These are phyloP conservation scores for Forsythia viridissima DNA, from an alignment of 257 asterid species.

Conservation along the genomic window DNA sequence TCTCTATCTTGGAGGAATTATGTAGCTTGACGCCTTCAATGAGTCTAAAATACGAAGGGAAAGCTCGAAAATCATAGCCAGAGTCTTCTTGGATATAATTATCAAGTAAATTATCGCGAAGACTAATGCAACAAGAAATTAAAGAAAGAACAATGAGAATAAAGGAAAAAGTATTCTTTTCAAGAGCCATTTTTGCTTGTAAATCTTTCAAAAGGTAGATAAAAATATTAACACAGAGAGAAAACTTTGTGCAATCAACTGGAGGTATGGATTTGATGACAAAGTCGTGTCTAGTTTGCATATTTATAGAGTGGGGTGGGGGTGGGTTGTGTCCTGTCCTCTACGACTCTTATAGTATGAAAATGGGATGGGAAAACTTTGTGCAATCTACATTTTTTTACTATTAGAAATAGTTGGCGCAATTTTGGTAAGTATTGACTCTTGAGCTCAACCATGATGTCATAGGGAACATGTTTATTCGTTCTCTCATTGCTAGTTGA, in stretches of 20 bases:
- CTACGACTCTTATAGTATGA: constrained; percentile 46
- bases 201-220: background rate
- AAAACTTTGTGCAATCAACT: background rate
- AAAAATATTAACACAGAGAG: background rate
- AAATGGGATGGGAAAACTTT: constrained; percentile 27
- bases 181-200: constrained; percentile 27
- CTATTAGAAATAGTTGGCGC: background rate
- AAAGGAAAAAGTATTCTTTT: constrained; percentile 23
- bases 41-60: constrained; percentile 34
- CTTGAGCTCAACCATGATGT: too few species aligned
- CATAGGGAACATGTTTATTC: too few species aligned
- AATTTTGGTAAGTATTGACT: background rate
- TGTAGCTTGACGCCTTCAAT: constrained; percentile 17
- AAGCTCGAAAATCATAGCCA: constrained; percentile 44
- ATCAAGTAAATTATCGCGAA: constrained; percentile 9
- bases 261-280: constrained; percentile 31
- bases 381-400: background rate
- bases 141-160: constrained; percentile 20
- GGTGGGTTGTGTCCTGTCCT: constrained; percentile 21
- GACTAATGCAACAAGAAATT: constrained; percentile 21
- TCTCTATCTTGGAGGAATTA: constrained; percentile 11
- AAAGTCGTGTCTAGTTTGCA: constrained; percentile 20
- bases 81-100: constrained; percentile 32
- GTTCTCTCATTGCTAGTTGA: too few species aligned
- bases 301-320: constrained; percentile 35